Percentiles rank a stretch among this genome's conserved stretches.
Conservation (phyloP, 306 rosid genomes). For the Pueraria montana region DNA sequence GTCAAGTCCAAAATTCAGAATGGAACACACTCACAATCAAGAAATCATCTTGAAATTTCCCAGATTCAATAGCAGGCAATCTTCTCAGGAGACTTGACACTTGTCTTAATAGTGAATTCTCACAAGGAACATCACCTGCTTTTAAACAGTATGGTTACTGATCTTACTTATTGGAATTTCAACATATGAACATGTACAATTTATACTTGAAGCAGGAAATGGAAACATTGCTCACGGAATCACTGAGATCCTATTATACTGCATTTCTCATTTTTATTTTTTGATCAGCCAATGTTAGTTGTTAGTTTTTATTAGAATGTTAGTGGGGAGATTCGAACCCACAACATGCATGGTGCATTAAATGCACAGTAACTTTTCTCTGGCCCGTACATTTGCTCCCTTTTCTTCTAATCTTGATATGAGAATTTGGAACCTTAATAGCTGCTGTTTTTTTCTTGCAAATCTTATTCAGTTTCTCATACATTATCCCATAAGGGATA, state of each 20-base stretch:
- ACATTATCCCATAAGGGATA: too few species aligned
- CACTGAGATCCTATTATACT: background rate
- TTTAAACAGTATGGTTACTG: conserved; percentile 9
- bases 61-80: conserved; percentile 92
- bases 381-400: too few species aligned
- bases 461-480: too few species aligned
- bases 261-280: too few species aligned
- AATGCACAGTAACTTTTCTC: too few species aligned
- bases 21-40: conserved; percentile 77
- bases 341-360: too few species aligned
- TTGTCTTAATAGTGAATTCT: conserved; percentile 89
- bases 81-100: conserved; percentile 93
- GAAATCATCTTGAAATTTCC: conserved; percentile 91
- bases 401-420: too few species aligned
- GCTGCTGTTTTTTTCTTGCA: too few species aligned
- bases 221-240: conserved; percentile 31
- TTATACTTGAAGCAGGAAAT: conserved; percentile 42
- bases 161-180: conserved; percentile 33
- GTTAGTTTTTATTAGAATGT: too few species aligned
- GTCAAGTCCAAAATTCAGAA: conserved; percentile 36
- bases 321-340: too few species aligned
- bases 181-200: background rate
- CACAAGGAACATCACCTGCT: conserved; percentile 88
- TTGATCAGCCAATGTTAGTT: too few species aligned
- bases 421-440: too few species aligned